Evolutionary conservation across 2,329 filamentous ascomycete genomes (phyloP).

Genomic region (Ascomycota sp.): DNA sequence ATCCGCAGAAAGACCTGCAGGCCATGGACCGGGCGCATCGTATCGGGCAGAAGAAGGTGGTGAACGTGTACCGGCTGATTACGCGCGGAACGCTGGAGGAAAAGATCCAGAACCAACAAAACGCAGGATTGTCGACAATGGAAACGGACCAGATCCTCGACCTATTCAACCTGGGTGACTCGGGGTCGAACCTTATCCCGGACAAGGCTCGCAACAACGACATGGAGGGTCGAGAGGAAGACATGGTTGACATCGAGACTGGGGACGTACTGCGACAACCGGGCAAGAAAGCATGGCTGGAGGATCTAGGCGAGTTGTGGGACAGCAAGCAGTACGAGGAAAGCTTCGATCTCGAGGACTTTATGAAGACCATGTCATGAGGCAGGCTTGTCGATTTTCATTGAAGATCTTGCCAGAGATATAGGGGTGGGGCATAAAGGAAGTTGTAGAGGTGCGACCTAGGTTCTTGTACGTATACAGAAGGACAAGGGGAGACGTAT

Average conservation of each 20-base stretch:
- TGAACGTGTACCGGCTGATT: constrained; percentile 94
- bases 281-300: constrained; percentile 88
- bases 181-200: constrained; percentile 43
- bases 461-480: not conserved
- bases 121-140: constrained; percentile 85
- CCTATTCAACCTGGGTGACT: constrained; percentile 77
- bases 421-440: too few species aligned
- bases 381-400: too few species aligned
- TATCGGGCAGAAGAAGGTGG: constrained; percentile 98
- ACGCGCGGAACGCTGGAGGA: constrained; percentile 92
- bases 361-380: constrained; percentile 78
- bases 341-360: constrained; percentile 89
- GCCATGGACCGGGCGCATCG: constrained; percentile 97
- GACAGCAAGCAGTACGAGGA: constrained; percentile 96
- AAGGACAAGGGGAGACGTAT: not conserved
- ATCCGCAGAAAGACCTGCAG: constrained; percentile 94
- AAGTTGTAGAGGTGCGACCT: too few species aligned
- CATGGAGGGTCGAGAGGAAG: constrained; percentile 48
- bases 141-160: constrained; percentile 97
- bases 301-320: constrained; percentile 91
- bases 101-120: constrained; percentile 98
- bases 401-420: too few species aligned
- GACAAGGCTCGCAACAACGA: constrained; percentile 36
- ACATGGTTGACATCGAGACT: constrained; percentile 83
- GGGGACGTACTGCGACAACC: constrained; percentile 87